These are phyloP conservation scores for Dicorynia guianensis DNA, from an alignment of 306 rosid species.

Conservation along the genomic window DNA sequence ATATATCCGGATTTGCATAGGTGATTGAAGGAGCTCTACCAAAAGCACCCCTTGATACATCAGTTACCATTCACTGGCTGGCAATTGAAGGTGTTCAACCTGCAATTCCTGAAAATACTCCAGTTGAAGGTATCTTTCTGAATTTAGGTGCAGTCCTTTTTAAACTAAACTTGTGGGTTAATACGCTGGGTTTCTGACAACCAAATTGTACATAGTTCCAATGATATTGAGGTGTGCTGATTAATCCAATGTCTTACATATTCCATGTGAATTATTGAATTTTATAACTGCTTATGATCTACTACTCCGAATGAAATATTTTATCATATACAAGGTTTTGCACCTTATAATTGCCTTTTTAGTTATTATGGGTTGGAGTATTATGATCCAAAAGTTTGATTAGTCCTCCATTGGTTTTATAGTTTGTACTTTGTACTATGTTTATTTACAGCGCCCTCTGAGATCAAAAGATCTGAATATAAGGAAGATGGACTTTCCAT, in stretches of 20 bases:
- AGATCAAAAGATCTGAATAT: slow-evolving; percentile 67
- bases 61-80: slow-evolving; percentile 81
- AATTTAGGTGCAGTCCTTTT: slow-evolving; percentile 20
- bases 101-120: slow-evolving; percentile 83
- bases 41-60: slow-evolving; percentile 77
- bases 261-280: background rate
- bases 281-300: slow-evolving; percentile 21
- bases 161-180: slow-evolving; percentile 22
- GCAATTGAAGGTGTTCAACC: slow-evolving; percentile 97
- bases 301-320: slow-evolving; percentile 25
- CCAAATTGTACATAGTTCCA: background rate
- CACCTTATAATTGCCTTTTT: background rate
- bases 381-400: slow-evolving; percentile 32
- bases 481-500: slow-evolving; percentile 77
- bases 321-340: slow-evolving; percentile 17
- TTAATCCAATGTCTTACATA: slow-evolving; percentile 2
- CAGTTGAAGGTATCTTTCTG: slow-evolving; percentile 62
- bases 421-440: slow-evolving; percentile 34
- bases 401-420: slow-evolving; percentile 31
- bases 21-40: slow-evolving; percentile 78
- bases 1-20: slow-evolving; percentile 50
- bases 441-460: slow-evolving; percentile 61
- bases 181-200: slow-evolving; percentile 15
- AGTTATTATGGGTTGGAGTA: slow-evolving; percentile 1
- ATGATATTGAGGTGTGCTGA: background rate